These are phyloP conservation scores for Chaetomium fimeti DNA, from an alignment of 495 filamentous ascomycete genomes.

Conservation along the genomic window DNA sequence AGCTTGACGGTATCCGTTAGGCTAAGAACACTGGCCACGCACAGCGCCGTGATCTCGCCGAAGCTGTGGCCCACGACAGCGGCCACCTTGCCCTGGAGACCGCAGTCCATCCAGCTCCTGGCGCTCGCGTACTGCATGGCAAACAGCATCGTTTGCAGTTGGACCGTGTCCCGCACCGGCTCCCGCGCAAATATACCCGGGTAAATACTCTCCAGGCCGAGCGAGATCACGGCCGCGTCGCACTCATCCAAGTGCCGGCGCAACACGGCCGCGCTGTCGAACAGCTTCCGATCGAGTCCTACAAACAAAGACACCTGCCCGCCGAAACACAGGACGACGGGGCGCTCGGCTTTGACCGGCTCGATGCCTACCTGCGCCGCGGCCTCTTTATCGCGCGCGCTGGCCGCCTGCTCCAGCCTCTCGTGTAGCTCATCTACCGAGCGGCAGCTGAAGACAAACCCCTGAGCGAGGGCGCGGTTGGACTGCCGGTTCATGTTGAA, in stretches of 20 bases:
- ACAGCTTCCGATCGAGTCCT: conserved; percentile 36
- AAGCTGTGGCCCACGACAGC: background rate
- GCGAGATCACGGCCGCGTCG: conserved; percentile 24
- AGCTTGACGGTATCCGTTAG: conserved; percentile 21
- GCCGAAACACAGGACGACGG: conserved; percentile 54
- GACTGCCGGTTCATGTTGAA: conserved; percentile 39
- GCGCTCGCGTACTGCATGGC: background rate
- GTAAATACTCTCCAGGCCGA: conserved; percentile 44
- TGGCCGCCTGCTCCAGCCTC: conserved; percentile 20
- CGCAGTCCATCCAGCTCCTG: conserved; percentile 47
- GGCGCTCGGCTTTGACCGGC: conserved; percentile 8
- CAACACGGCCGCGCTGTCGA: background rate
- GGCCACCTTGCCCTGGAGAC: background rate
- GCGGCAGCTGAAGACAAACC: conserved; percentile 35
- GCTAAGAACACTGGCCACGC: conserved; percentile 29
- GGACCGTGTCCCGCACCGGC: conserved; percentile 43
- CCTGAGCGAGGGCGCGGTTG: conserved; percentile 25
- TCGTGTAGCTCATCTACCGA: conserved; percentile 38
- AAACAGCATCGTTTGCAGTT: background rate
- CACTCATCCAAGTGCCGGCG: conserved; percentile 44
- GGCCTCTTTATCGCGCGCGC: background rate
- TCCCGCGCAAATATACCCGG: conserved; percentile 50
- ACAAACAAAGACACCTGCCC: conserved; percentile 50
- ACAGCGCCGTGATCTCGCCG: conserved; percentile 28
- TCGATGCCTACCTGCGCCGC: background rate